phyloP scores from a whole-genome alignment of 1,139 yeast genomes.

The Barnettozyma hawaiiensis region DNA sequence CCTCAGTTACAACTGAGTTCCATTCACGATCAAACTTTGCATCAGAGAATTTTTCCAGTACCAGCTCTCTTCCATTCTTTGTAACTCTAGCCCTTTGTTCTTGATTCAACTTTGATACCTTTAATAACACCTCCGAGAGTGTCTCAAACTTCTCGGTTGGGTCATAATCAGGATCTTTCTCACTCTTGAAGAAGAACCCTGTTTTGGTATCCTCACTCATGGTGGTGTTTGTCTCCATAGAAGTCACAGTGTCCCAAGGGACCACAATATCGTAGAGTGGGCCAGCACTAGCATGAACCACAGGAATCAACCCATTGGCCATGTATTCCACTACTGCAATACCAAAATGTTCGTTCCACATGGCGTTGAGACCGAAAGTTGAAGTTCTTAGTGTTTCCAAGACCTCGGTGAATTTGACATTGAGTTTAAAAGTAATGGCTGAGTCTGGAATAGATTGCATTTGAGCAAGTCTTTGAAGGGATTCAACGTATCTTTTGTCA shows the following conservation, averaged over 20 bases:
- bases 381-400: constrained; percentile 49
- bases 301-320: constrained; percentile 80
- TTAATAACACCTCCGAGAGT: constrained; percentile 41
- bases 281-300: constrained; percentile 93
- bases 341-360: constrained; percentile 99
- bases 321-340: constrained; percentile 94
- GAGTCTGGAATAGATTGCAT: constrained; percentile 42
- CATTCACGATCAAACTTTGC: constrained; percentile 55
- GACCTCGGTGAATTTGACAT: constrained; percentile 67
- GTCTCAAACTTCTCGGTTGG: constrained; percentile 25
- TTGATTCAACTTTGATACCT: constrained; percentile 37
- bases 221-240: constrained; percentile 22
- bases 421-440: constrained; percentile 62
- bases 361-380: constrained; percentile 82
- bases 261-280: constrained; percentile 83
- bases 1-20: constrained; percentile 39
- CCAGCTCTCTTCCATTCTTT: constrained; percentile 44
- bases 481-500: constrained; percentile 57
- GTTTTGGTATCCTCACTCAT: constrained; percentile 37
- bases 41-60: constrained; percentile 62
- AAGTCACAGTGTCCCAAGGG: constrained; percentile 39
- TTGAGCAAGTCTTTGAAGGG: constrained; percentile 41
- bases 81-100: constrained; percentile 41
- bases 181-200: constrained; percentile 72
- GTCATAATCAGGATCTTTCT: constrained; percentile 55